phyloP scores from a whole-genome alignment of 768 basidiomycete species.

The Lactarius pseudohatsudake region DNA sequence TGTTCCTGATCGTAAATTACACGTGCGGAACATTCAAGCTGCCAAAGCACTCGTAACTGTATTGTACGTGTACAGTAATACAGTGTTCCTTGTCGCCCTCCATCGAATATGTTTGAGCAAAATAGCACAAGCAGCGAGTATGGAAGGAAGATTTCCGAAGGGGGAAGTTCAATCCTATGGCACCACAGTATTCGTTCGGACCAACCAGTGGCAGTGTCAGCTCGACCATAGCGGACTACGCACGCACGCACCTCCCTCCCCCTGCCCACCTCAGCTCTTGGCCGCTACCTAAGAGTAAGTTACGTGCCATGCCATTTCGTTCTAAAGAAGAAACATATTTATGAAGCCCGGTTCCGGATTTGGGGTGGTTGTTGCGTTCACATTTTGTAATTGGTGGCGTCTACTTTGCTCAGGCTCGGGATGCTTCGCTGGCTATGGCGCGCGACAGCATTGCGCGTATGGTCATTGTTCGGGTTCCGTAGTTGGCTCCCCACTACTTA shows the following conservation, averaged over 20 bases:
- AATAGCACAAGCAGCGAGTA: too few species aligned
- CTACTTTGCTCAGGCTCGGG: neutral
- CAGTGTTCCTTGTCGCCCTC: too few species aligned
- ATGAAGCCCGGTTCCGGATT: too few species aligned
- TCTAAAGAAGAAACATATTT: too few species aligned
- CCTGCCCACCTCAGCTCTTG: neutral
- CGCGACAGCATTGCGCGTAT: neutral
- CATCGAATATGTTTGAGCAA: too few species aligned
- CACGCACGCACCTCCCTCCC: too few species aligned
- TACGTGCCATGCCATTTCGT: neutral
- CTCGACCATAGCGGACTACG: neutral
- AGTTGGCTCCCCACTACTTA: neutral
- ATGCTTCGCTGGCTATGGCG: too few species aligned
- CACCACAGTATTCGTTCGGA: too few species aligned
- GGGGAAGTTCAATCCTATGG: neutral
- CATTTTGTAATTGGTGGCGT: neutral
- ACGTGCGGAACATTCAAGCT: neutral
- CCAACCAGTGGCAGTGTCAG: neutral
- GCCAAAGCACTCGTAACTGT: too few species aligned
- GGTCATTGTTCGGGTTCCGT: neutral
- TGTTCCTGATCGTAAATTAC: neutral
- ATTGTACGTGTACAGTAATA: too few species aligned
- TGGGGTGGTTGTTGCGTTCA: neutral
- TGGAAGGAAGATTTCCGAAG: too few species aligned
- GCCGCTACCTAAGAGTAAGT: neutral